A percentile compares a stretch with the other conserved stretches of the same genome.
These are phyloP conservation scores for Ophiostoma australiae DNA, from an alignment of 2,329 filamentous ascomycete genomes.

Conservation along the genomic window DNA sequence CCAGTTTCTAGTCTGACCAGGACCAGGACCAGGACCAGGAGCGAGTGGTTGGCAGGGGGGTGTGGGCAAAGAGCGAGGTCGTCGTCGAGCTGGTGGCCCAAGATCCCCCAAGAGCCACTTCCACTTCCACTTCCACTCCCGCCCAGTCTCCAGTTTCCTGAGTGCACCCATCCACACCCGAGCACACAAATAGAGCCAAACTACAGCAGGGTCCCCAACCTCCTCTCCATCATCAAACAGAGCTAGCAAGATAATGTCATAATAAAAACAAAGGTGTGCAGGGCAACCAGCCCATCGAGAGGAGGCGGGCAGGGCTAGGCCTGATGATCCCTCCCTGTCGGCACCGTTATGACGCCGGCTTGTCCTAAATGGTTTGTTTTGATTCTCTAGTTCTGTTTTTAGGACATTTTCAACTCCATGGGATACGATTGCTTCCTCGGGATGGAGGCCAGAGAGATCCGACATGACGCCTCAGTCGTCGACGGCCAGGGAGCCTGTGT, in stretches of 20 bases:
- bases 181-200: constrained; percentile 3
- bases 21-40: constrained; percentile 4
- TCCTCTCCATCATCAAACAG: constrained; percentile 16
- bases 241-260: constrained; percentile 17
- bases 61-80: not conserved
- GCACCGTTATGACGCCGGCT: not conserved
- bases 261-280: constrained; percentile 23
- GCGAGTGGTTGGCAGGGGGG: constrained; percentile 19
- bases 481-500: not conserved
- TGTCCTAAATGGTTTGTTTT: constrained; percentile 10
- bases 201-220: constrained; percentile 13
- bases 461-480: not conserved
- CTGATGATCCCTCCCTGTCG: constrained; percentile 18
- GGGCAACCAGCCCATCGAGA: constrained; percentile 19
- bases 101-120: not conserved
- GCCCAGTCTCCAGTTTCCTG: not conserved
- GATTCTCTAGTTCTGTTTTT: not conserved
- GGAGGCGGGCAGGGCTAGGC: not conserved
- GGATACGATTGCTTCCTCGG: not conserved
- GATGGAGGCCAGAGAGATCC: not conserved
- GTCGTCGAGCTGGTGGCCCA: not conserved
- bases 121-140: not conserved
- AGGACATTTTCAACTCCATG: not conserved
- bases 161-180: not conserved
- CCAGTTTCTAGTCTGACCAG: not conserved